phyloP scores from a whole-genome alignment of 2,329 filamentous ascomycete genomes.

The Epichloe baconii region DNA sequence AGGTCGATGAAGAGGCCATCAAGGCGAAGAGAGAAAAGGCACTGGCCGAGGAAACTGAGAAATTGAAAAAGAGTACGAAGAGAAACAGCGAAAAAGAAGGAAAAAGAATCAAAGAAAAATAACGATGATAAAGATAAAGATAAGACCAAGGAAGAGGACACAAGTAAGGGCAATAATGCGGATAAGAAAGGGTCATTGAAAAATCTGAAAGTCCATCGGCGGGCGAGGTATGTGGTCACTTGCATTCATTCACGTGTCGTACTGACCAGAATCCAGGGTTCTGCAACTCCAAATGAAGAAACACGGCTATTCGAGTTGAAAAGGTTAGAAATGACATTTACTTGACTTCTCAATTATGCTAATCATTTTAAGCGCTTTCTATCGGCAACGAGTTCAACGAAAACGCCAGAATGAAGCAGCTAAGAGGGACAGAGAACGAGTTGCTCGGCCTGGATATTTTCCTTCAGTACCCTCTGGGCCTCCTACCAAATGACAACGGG shows the following conservation, averaged over 20 bases:
- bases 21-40: conserved; percentile 50
- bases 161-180: conserved; percentile 15
- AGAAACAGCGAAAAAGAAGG: conserved; percentile 54
- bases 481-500: conserved; percentile 20
- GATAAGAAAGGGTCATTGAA: conserved; percentile 12
- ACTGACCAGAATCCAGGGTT: conserved; percentile 2
- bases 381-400: conserved; percentile 69
- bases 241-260: neutral
- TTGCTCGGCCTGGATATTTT: conserved; percentile 68
- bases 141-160: conserved; percentile 18
- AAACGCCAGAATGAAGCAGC: conserved; percentile 41
- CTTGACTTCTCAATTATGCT: neutral
- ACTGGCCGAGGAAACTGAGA: conserved; percentile 49
- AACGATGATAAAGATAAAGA: conserved; percentile 26
- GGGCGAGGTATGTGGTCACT: conserved; percentile 3
- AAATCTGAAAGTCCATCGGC: neutral
- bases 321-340: conserved; percentile 37
- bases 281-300: conserved; percentile 40
- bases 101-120: conserved; percentile 49
- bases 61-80: conserved; percentile 64
- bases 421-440: conserved; percentile 66
- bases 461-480: conserved; percentile 65
- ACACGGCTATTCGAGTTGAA: conserved; percentile 75
- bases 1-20: conserved; percentile 53
- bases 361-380: conserved; percentile 52